These are phyloP conservation scores for Murraya paniculata DNA, from an alignment of 345 rosid species.

Conservation along the genomic window DNA sequence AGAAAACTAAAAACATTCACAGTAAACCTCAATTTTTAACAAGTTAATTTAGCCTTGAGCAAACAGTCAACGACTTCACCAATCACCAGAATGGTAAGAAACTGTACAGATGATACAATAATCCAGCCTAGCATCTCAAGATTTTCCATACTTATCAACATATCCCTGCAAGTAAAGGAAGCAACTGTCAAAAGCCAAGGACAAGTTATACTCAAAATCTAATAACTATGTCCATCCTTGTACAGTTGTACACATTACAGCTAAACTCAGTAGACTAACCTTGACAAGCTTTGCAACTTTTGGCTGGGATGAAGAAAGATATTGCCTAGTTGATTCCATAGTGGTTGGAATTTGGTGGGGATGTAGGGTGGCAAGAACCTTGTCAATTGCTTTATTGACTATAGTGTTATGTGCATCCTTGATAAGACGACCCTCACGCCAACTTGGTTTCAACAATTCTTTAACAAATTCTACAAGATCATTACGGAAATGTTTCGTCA, in stretches of 20 bases:
- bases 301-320: slow-evolving; percentile 51
- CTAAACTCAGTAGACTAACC: slow-evolving; percentile 48
- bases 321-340: slow-evolving; percentile 46
- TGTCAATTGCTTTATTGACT: slow-evolving; percentile 71
- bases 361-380: slow-evolving; percentile 61
- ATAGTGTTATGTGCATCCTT: slow-evolving; percentile 77
- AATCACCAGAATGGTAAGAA: slow-evolving; percentile 2
- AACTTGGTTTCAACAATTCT: slow-evolving; percentile 71
- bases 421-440: slow-evolving; percentile 83
- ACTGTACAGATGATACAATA: slow-evolving; percentile 31
- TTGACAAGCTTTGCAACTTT: slow-evolving; percentile 75
- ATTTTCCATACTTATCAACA: slow-evolving; percentile 60
- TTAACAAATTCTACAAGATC: slow-evolving; percentile 64
- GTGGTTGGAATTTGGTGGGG: slow-evolving; percentile 60
- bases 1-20: slow-evolving; percentile 18
- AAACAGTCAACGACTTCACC: slow-evolving; percentile 12
- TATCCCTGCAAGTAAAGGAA: slow-evolving; percentile 66
- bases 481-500: slow-evolving; percentile 51
- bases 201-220: slow-evolving; percentile 7
- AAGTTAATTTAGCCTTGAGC: slow-evolving; percentile 14
- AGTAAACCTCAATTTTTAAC: slow-evolving; percentile 20
- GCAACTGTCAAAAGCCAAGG: slow-evolving; percentile 21
- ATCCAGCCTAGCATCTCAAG: slow-evolving; percentile 37
- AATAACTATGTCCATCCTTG: neutral
- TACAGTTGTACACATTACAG: neutral